A percentile compares a stretch with the other conserved stretches of the same genome.
phyloP scores from a whole-genome alignment of 2,329 filamentous ascomycete genomes.

The Cryphonectria parasitica region DNA sequence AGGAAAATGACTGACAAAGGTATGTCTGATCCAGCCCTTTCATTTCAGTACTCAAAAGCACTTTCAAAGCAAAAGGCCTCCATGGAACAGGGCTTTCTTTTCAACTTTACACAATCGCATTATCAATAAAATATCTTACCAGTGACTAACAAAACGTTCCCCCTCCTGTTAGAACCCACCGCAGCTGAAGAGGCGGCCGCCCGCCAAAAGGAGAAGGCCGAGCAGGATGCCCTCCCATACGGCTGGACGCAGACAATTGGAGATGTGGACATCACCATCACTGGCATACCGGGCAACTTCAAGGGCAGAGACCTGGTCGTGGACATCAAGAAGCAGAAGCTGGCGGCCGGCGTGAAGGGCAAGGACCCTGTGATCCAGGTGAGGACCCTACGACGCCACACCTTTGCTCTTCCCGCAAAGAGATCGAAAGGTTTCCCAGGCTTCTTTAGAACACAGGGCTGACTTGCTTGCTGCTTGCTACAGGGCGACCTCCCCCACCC shows the following conservation, averaged over 20 bases:
- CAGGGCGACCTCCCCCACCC: slow-evolving; percentile 85
- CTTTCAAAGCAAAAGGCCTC: neutral
- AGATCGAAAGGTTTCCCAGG: neutral
- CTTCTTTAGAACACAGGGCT: neutral
- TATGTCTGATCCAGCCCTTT: slow-evolving; percentile 24
- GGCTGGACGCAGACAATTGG: slow-evolving; percentile 94
- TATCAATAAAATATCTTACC: neutral
- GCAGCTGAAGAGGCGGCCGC: slow-evolving; percentile 62
- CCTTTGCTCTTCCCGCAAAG: neutral
- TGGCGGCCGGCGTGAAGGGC: slow-evolving; percentile 85
- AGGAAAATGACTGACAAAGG: slow-evolving; percentile 49
- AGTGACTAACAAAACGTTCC: slow-evolving; percentile 31
- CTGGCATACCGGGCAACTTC: slow-evolving; percentile 74
- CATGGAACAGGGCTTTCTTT: neutral
- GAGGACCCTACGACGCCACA: slow-evolving; percentile 32
- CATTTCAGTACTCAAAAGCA: neutral
- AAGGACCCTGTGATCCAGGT: slow-evolving; percentile 84
- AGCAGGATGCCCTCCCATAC: slow-evolving; percentile 92
- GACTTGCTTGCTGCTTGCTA: neutral
- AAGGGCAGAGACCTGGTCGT: slow-evolving; percentile 85
- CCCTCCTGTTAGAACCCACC: slow-evolving; percentile 50
- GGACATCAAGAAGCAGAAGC: slow-evolving; percentile 75
- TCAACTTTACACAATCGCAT: neutral
- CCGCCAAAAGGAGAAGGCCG: slow-evolving; percentile 74
- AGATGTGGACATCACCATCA: slow-evolving; percentile 80